Percentiles rank a stretch among this genome's conserved stretches.
These are phyloP conservation scores for Pyricularia grisea DNA, from an alignment of 2,329 filamentous ascomycete species.

Conservation along the genomic window DNA sequence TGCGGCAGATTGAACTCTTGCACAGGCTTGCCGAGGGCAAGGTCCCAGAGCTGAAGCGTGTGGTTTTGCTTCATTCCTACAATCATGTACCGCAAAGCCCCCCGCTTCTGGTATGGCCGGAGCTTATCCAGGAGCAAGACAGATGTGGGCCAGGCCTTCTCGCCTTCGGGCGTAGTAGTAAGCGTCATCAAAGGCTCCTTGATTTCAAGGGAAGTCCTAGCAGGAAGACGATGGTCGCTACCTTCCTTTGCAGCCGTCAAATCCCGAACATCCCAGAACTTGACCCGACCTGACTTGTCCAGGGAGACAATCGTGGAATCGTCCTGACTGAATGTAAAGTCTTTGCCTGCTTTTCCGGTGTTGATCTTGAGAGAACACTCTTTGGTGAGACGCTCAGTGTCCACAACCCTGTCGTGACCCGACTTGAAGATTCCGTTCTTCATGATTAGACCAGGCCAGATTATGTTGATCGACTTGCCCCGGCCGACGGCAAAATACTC, in stretches of 20 bases:
- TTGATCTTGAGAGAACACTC: constrained; percentile 89
- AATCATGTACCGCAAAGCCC: constrained; percentile 87
- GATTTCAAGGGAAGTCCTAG: constrained; percentile 59
- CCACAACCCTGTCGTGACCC: constrained; percentile 59
- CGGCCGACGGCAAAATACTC: constrained; percentile 93
- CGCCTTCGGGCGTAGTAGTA: constrained; percentile 73
- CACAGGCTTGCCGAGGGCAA: constrained; percentile 87
- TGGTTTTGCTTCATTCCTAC: constrained; percentile 99
- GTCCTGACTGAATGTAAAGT: constrained; percentile 96
- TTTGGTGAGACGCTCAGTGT: constrained; percentile 78
- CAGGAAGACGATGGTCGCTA: constrained; percentile 41
- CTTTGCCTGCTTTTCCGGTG: constrained; percentile 95
- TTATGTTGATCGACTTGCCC: constrained; percentile 90
- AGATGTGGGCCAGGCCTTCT: constrained; percentile 95
- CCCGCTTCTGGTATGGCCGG: constrained; percentile 82
- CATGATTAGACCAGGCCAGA: constrained; percentile 59
- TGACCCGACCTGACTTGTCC: constrained; percentile 91
- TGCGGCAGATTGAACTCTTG: constrained; percentile 96
- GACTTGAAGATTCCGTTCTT: constrained; percentile 54
- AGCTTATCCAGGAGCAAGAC: constrained; percentile 94
- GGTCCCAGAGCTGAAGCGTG: constrained; percentile 95
- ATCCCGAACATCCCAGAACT: constrained; percentile 94
- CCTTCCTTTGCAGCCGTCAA: constrained; percentile 49
- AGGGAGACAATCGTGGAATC: constrained; percentile 90
- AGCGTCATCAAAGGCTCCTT: constrained; percentile 81